Base-by-base conservation (phyloP, 192 early-diverging fungal species). In the Coemansia sp. region DNA sequence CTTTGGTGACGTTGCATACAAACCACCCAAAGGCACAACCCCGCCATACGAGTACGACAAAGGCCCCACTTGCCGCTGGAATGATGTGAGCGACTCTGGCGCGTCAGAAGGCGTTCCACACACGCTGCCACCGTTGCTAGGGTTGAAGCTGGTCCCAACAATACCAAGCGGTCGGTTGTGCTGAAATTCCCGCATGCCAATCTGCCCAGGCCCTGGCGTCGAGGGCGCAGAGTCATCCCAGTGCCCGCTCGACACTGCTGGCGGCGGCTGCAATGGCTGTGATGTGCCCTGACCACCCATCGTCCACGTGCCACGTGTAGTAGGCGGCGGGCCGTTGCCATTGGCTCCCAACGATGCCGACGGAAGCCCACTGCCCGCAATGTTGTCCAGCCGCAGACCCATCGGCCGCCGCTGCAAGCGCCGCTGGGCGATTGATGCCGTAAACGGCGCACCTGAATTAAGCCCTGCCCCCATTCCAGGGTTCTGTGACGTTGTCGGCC, bases 401-500 rank as follows among this genome's bases (percentile, higher is more conserved):
- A 66, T 63, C 44, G 75, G 75, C 49, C 71, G 64, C 12, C 64
- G 44, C 66, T 72, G 74, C 36, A 72, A 15, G 49, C 75, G 62
- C 2, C 75, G 59, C 70, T 78, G 75, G 10, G 75, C 75, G 23
- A 78, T 69, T 8, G 69, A 69, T 12, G 66, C 58, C 2, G 60
- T 59, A 28, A 53, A 51, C 11, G 56, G 25, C 17, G 38, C 42
- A 37, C 56, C 56, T 5, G 37, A 3, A 10, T 40, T 22, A 19
- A 36, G 50, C 51, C 11, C 37, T 22, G 22, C 22, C n/a, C 49
- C 48, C 23, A 20, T 12, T 5, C 60, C 59, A 6, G 46, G 15
- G 17, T n/a, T 49, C 23, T 17, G 60, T 36, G 19, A 19, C 34
- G 47, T 10, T 36, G 60, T 15, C 26, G 14, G 17, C 6, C 15